Evolutionary conservation across 176 grass and related monocot genomes (phyloP), one percentile per base, ranked within the genome.

Genomic region (Bonia amplexicaulis): DNA sequence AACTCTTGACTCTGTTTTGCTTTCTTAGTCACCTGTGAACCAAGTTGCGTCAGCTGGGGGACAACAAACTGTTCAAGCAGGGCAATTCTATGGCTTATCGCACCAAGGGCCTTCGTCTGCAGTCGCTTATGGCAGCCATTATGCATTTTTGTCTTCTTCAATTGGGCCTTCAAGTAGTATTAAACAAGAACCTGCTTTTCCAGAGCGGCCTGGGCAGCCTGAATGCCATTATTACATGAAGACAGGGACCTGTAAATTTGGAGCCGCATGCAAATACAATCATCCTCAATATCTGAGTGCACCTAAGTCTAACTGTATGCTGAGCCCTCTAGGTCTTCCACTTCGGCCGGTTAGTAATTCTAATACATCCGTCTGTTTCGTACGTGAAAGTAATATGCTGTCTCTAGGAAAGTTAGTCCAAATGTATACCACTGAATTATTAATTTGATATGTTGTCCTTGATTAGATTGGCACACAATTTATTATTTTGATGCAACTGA

Each of bases 181-280:
- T 71, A 87, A 84, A 44, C 86, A 87, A 78, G 93, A 85, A 65
- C 69, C 69, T 71, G 69, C 19, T 16, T 92, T 88, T 64, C 93
- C 93, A 52, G 90, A 90, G 31, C 80, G 93, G 23, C 93, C 90
- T 78, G 93, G 93, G 22, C 93, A 95, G 57, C 93, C 93, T 78
- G 93, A 95, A 49, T 95, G 93, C 54, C 85, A 95, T 41, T 87
- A 90, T 82, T 95, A 92, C 83, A 83, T 92, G 93, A 88, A 82
- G 85, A 92, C 93, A 57, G 93, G 93, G 40, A 80, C 69, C 62
- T 95, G 93, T 58, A 95, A 95, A 90, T 95, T 81, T 90, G 90
- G 93, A 81, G 52, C 83, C 12, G 69, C 80, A 47, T 95, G 93
- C 46, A 95, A 92, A 87, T 95, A 90, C 63, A 66, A 90, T 79